phyloP scores from a whole-genome alignment of 176 grass and related monocot species.

The Carex cristatella region DNA sequence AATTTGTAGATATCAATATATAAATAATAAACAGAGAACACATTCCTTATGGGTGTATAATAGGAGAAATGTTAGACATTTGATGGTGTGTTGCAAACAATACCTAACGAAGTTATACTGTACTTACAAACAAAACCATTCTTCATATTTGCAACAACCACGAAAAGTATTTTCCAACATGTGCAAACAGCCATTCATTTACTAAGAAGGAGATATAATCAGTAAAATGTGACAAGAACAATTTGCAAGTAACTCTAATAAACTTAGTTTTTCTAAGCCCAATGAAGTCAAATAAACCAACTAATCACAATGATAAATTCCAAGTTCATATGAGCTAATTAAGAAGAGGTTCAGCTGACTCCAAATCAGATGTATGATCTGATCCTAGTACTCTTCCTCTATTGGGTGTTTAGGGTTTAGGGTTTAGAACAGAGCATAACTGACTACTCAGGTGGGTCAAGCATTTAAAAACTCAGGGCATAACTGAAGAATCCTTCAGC shows the following conservation, averaged over 20 bases:
- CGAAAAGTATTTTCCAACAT: background rate
- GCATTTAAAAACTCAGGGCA: background rate
- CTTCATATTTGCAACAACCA: background rate
- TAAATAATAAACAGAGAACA: slow-evolving; percentile 13
- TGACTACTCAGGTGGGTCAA: background rate
- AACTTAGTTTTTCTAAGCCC: background rate
- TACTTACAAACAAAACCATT: background rate
- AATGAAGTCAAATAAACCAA: background rate
- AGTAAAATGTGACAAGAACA: background rate
- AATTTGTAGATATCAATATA: slow-evolving; percentile 18
- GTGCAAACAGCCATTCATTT: background rate
- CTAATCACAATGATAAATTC: background rate
- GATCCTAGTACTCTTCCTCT: background rate
- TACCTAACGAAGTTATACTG: background rate
- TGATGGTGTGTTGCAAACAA: background rate
- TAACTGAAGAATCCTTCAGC: background rate
- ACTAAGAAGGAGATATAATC: background rate
- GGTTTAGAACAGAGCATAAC: background rate
- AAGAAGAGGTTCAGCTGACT: background rate
- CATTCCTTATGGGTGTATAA: background rate
- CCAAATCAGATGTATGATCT: background rate
- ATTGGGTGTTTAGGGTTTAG: background rate
- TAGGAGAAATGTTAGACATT: background rate
- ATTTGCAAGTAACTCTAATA: background rate
- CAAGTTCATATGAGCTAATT: background rate